Conservation (phyloP, 176 grass and related monocot genomes). For the Carex pumila region DNA sequence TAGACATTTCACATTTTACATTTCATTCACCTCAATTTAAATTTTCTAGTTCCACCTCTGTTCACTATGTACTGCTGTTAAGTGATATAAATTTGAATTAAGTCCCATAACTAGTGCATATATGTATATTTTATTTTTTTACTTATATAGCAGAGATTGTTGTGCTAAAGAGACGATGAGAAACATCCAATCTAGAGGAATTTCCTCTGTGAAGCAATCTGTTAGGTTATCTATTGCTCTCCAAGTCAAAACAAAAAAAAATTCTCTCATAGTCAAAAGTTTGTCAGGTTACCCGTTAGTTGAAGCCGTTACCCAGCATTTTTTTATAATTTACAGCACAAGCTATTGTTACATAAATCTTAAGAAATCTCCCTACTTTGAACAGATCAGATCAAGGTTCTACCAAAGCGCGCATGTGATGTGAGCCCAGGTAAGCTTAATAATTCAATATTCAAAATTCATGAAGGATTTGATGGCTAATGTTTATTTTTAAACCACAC, state of each 20-base stretch:
- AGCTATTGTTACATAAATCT: not conserved
- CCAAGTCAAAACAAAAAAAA: not conserved
- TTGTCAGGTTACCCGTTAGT: not conserved
- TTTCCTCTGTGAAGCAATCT: not conserved
- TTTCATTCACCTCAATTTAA: no score
- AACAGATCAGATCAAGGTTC: not conserved
- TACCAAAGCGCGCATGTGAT: not conserved
- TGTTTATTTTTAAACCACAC: not conserved
- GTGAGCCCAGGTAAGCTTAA: not conserved
- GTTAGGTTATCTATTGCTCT: not conserved
- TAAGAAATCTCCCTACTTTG: not conserved
- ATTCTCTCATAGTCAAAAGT: not conserved
- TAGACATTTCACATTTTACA: no score
- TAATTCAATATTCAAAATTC: not conserved
- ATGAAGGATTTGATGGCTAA: not conserved
- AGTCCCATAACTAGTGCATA: not conserved
- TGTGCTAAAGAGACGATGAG: not conserved
- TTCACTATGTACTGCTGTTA: no score
- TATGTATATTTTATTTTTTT: not conserved
- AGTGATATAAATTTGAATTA: no score
- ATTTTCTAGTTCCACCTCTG: no score
- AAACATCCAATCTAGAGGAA: not conserved
- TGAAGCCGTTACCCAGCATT: not conserved
- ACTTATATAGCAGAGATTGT: not conserved
- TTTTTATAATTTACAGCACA: not conserved